These are phyloP conservation scores for Colletotrichum spaethianum DNA, from an alignment of 2,329 filamentous ascomycete species.

Conservation along the genomic window DNA sequence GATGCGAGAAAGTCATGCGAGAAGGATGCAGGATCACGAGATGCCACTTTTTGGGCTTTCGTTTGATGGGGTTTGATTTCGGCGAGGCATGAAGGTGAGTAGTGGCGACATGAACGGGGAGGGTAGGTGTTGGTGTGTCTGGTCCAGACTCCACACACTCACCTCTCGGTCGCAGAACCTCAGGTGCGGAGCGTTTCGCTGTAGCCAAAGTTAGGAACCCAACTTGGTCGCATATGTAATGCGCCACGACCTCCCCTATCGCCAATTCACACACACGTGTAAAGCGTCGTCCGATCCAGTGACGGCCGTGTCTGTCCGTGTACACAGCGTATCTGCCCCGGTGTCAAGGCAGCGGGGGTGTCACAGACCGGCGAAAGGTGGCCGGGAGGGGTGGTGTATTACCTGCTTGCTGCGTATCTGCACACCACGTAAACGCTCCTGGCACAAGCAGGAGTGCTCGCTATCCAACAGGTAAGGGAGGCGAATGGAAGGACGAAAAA, in stretches of 20 bases:
- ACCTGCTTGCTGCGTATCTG: constrained; percentile 24
- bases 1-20: constrained; percentile 21
- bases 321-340: background rate
- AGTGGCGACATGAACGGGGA: constrained; percentile 1
- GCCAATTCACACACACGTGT: background rate
- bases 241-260: background rate
- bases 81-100: constrained; percentile 7
- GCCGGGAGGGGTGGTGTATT: background rate
- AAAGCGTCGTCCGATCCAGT: constrained; percentile 20
- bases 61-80: constrained; percentile 1
- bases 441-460: constrained; percentile 15
- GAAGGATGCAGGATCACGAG: constrained; percentile 25
- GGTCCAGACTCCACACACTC: constrained; percentile 5
- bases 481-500: background rate
- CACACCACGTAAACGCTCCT: constrained; percentile 19
- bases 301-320: constrained; percentile 29
- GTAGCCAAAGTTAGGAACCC: constrained; percentile 7
- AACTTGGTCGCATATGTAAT: constrained; percentile 19
- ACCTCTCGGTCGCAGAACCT: constrained; percentile 23
- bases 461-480: background rate
- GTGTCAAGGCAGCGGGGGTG: background rate
- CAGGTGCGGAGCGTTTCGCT: constrained; percentile 34
- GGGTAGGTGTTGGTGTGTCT: background rate
- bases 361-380: background rate
- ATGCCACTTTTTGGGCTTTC: background rate